Percentiles rank a stretch among this genome's conserved stretches.
Evolutionary conservation across 345 rosid genomes (phyloP).

Genomic region (Cochlearia excelsa): DNA sequence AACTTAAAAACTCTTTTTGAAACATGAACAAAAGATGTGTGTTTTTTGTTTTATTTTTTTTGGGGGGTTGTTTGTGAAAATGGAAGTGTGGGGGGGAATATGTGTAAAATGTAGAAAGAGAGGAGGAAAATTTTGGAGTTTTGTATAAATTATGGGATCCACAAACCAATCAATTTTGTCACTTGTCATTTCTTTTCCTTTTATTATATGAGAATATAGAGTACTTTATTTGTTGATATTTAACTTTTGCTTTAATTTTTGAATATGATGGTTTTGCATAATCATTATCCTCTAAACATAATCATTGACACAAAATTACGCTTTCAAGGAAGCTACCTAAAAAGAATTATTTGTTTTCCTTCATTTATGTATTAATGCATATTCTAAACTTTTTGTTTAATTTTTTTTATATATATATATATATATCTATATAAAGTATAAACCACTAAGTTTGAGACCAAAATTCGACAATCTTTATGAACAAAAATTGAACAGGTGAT

Average conservation of each 20-base stretch:
- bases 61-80: conserved; percentile 23
- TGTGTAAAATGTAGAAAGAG: conserved; percentile 34
- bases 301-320: conserved; percentile 32
- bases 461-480: too few relatives aligned
- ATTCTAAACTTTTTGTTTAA: too few relatives aligned
- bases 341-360: not conserved
- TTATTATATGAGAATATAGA: conserved; percentile 20
- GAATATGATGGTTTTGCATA: conserved; percentile 24
- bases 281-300: conserved; percentile 31
- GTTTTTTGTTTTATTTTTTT: not conserved
- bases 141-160: conserved; percentile 37
- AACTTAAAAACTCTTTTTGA: conserved; percentile 23
- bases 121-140: conserved; percentile 32
- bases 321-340: conserved; percentile 24
- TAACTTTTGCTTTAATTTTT: conserved; percentile 34
- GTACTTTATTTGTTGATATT: conserved; percentile 6
- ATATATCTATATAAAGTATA: too few relatives aligned
- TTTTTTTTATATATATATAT: too few relatives aligned
- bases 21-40: conserved; percentile 29
- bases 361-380: too few relatives aligned
- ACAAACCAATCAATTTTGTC: conserved; percentile 36
- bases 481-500: too few relatives aligned
- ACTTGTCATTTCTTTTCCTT: conserved; percentile 19
- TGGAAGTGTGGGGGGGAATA: conserved; percentile 23
- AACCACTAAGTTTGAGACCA: too few relatives aligned